Evolutionary conservation across 495 filamentous ascomycete species (phyloP).

Genomic region (Tuber magnatum): DNA sequence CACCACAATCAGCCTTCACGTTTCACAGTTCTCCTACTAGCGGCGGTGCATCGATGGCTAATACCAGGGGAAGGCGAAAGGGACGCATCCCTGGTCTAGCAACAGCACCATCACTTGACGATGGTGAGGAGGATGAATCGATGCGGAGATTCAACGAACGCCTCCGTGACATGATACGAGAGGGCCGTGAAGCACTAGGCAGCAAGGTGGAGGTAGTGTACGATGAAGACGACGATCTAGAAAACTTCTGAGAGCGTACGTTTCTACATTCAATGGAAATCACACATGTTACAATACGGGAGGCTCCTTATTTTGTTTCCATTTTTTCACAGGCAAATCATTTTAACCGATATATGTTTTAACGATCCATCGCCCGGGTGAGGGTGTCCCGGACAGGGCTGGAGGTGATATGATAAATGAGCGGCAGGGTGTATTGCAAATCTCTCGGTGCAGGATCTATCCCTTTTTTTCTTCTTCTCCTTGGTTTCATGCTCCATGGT

Average conservation of each 20-base stretch:
- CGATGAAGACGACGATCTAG: conserved; percentile 45
- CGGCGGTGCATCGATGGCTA: conserved; percentile 14
- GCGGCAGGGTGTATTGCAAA: not conserved
- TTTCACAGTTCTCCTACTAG: conserved; percentile 14
- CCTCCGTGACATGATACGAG: conserved; percentile 73
- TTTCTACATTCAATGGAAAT: not conserved
- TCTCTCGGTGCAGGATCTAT: not conserved
- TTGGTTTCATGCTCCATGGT: not conserved
- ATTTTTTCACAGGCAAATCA: not conserved
- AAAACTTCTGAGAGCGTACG: conserved; percentile 20
- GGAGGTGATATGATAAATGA: not conserved
- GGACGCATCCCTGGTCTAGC: not conserved
- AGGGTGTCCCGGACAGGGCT: not conserved
- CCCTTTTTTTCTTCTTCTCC: not conserved
- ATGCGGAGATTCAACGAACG: conserved; percentile 70
- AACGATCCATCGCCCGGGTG: not conserved
- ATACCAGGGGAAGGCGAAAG: conserved; percentile 15
- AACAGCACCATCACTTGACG: conserved; percentile 34
- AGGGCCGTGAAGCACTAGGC: conserved; percentile 79
- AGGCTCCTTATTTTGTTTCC: not conserved
- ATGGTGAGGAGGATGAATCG: conserved; percentile 69
- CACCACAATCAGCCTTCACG: conserved; percentile 24
- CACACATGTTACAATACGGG: not conserved
- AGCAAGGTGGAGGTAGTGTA: conserved; percentile 62
- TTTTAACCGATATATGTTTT: conserved; percentile 1